Base-by-base conservation (phyloP, 2,329 filamentous ascomycete genomes). In the Coniochaeta sp. region DNA sequence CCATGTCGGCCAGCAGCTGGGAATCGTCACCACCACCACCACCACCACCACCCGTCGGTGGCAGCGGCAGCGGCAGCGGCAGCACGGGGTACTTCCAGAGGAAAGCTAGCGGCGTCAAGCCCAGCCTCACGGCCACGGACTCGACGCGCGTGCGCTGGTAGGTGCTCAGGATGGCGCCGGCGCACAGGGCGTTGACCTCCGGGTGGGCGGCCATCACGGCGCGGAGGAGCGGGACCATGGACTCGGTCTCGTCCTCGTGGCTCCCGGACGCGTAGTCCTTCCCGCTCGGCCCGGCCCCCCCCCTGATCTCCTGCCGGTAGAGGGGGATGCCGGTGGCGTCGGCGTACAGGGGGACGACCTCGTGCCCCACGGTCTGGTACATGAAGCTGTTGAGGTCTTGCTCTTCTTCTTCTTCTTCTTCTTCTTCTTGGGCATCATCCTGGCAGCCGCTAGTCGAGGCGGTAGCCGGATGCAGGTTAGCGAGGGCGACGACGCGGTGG, bases 101-200 rank as follows among this genome's bases (percentile, higher is more conserved):
- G 75, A 89, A 98, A 7, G 92, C 89, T 30, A 99, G 79, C 16
- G 95, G 91, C 0, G 83, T 82, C 14, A 99, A 82, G 2, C 89
- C 89, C n/a, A 98, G 80, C 17, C 95, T 83, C n/a, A 87, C 71
- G 12, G 93, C 93, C 12, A 98, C 88, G 61, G 90, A 93, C 76
- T 99, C 95, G 57, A 99, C 89, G n/a, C 95, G 83, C 1, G 93
- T 98, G 60, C 95, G 88, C 75, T 99, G 95, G 74, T 99, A 99
- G 3, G 92, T 96, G 10, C 91, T 96, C 40, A 98, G 77, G 62
- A 99, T 96, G 22, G 95, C 95, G 59, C 95, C 95, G 0, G 93
- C 91, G 66, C 88, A 93, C 57, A 99, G 78, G 34, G 93, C 95
- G 71, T 96, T 93, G 58, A 90, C 89, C 60, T 89, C 83, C 0